Evolutionary conservation across 805 yeast genomes (phyloP).

Genomic region (Maudiozyma pseudohumilis): DNA sequence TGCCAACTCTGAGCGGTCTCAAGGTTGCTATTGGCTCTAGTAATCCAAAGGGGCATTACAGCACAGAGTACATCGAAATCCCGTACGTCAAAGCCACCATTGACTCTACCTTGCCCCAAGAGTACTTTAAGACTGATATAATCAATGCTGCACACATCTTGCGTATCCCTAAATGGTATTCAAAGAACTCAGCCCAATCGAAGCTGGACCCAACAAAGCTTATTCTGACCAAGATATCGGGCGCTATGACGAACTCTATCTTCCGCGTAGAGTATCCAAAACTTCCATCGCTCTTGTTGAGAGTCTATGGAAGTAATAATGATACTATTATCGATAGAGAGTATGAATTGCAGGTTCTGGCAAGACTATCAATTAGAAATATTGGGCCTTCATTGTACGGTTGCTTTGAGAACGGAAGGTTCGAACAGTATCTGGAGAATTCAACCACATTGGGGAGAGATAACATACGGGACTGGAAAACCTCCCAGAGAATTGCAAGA

Average conservation of each 20-base stretch:
- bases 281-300: constrained; percentile 55
- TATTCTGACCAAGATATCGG: constrained; percentile 60
- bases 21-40: constrained; percentile 6
- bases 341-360: constrained; percentile 60
- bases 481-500: constrained; percentile 78
- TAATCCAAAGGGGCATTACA: constrained; percentile 4
- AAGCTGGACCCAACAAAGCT: constrained; percentile 36
- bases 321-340: constrained; percentile 81
- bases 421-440: constrained; percentile 84
- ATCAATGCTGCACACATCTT: constrained; percentile 53
- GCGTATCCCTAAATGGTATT: constrained; percentile 71
- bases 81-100: constrained; percentile 47
- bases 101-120: constrained; percentile 72
- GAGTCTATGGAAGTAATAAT: constrained; percentile 85
- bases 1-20: constrained; percentile 7
- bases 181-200: constrained; percentile 28
- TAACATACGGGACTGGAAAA: constrained; percentile 65
- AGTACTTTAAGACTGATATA: constrained; percentile 76
- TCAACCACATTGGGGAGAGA: constrained; percentile 66
- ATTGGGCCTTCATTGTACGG: constrained; percentile 89
- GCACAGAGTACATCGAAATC: constrained; percentile 27
- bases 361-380: constrained; percentile 60
- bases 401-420: constrained; percentile 83
- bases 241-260: constrained; percentile 89
- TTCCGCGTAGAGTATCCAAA: constrained; percentile 60